Evolutionary conservation across 768 basidiomycete species (phyloP).

Genomic region (Phlebiopsis flavidoalba): DNA sequence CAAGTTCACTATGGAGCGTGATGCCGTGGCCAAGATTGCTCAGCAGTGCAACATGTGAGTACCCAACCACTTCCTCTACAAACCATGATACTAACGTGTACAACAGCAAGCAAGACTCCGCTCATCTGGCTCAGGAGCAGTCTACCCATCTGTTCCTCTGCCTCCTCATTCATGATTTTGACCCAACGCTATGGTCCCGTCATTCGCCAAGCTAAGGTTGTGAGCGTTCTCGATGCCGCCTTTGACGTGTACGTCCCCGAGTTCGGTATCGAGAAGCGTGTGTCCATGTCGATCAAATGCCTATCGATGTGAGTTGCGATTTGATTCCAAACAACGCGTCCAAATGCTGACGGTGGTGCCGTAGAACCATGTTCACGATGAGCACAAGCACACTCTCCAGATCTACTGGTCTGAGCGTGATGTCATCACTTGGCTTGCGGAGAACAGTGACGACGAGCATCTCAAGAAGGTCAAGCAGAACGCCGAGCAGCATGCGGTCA

Average conservation of each 20-base stretch:
- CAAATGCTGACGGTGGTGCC: background rate
- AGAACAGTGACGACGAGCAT: slow-evolving; percentile 94
- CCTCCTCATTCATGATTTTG: slow-evolving; percentile 87
- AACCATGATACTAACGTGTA: background rate
- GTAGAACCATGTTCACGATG: slow-evolving; percentile 94
- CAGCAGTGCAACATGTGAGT: slow-evolving; percentile 96
- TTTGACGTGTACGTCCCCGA: slow-evolving; percentile 96
- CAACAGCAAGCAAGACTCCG: slow-evolving; percentile 83
- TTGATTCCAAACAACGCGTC: background rate
- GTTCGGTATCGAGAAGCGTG: slow-evolving; percentile 98
- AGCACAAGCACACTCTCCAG: slow-evolving; percentile 86
- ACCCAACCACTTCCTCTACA: background rate
- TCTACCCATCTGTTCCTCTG: slow-evolving; percentile 94
- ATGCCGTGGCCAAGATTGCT: slow-evolving; percentile 95
- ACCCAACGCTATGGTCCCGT: slow-evolving; percentile 96
- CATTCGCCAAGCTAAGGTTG: slow-evolving; percentile 90
- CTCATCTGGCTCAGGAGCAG: slow-evolving; percentile 91
- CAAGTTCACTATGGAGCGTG: slow-evolving; percentile 96
- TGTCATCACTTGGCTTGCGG: slow-evolving; percentile 92
- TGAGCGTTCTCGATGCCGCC: slow-evolving; percentile 94
- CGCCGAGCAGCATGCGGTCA: slow-evolving; percentile 83
- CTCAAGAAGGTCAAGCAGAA: slow-evolving; percentile 91
- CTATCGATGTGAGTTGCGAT: slow-evolving; percentile 70
- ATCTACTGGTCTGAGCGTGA: slow-evolving; percentile 96
- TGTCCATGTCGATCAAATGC: slow-evolving; percentile 98